phyloP scores from a whole-genome alignment of 139 green algal genomes.

The Coelastrella sp. region DNA sequence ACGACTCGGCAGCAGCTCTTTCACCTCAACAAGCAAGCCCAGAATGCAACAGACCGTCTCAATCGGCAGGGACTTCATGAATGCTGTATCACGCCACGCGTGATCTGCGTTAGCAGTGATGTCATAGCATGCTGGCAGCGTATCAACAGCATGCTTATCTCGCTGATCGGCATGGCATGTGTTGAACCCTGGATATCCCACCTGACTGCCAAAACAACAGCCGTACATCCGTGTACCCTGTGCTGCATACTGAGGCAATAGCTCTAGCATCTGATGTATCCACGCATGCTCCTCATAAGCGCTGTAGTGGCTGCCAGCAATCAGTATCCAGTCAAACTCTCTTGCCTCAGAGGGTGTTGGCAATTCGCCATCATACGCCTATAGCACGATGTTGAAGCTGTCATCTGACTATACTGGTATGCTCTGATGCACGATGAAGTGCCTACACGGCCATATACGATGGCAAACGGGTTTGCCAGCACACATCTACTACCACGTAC shows the following conservation, averaged over 20 bases:
- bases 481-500: background rate
- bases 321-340: conserved; percentile 47
- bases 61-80: too few relatives aligned
- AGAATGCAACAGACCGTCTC: too few relatives aligned
- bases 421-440: too few relatives aligned
- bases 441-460: too few relatives aligned
- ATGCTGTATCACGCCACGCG: too few relatives aligned
- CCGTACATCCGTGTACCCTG: conserved; percentile 51
- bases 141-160: background rate
- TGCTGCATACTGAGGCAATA: conserved; percentile 35
- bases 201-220: conserved; percentile 69
- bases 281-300: conserved; percentile 54
- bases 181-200: conserved; percentile 15
- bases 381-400: background rate
- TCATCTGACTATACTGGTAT: background rate
- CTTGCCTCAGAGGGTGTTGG: conserved; percentile 40
- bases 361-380: conserved; percentile 46
- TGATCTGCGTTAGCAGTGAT: too few relatives aligned
- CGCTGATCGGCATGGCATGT: background rate
- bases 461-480: background rate
- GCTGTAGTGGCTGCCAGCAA: conserved; percentile 62
- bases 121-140: too few relatives aligned
- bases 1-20: background rate
- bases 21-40: too few relatives aligned
- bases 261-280: conserved; percentile 52